Conservation (phyloP, 2,329 filamentous ascomycete genomes). For the Fusarium vanettenii region DNA sequence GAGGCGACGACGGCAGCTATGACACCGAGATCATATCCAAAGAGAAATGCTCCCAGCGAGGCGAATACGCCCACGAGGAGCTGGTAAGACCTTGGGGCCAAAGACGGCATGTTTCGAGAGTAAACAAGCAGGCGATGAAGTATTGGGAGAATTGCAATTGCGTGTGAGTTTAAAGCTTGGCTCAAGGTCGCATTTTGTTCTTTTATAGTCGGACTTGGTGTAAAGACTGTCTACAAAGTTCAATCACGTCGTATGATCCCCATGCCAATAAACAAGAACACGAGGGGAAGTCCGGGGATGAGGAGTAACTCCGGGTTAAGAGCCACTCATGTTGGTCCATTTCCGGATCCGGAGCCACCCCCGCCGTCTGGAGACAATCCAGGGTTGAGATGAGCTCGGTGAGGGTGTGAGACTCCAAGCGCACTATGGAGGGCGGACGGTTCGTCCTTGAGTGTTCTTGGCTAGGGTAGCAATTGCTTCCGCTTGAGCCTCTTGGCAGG, state of each 20-base stretch:
- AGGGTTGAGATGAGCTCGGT: neutral
- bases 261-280: neutral
- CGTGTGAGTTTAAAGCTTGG: neutral
- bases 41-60: conserved; percentile 66
- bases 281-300: neutral
- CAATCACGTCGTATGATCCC: neutral
- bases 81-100: conserved; percentile 56
- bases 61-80: conserved; percentile 66
- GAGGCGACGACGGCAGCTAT: conserved; percentile 1
- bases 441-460: neutral
- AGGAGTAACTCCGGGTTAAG: neutral
- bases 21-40: conserved; percentile 64
- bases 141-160: neutral
- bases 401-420: neutral
- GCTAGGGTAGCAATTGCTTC: neutral
- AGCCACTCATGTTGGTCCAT: neutral
- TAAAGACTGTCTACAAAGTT: neutral
- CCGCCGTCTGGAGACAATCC: neutral
- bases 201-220: neutral
- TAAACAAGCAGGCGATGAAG: neutral
- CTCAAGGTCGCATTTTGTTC: neutral
- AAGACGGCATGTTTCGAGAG: neutral
- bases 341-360: neutral
- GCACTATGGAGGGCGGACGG: neutral
- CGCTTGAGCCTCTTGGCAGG: neutral